Evolutionary conservation across 1,139 yeast species (phyloP).

Genomic region (Maudiozyma humilis): DNA sequence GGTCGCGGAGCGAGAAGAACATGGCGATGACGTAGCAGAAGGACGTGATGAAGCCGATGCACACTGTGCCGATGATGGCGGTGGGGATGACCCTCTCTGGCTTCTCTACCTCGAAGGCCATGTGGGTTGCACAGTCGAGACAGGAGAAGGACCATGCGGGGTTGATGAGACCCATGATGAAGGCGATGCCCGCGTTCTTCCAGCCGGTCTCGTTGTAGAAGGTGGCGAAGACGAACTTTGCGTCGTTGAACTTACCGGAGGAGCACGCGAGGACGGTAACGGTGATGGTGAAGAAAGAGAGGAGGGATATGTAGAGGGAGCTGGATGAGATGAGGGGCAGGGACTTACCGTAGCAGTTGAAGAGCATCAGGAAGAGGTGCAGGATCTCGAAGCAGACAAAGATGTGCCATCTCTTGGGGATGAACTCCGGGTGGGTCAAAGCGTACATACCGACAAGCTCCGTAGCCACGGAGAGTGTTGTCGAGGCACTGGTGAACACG

Average conservation of each 20-base stretch:
- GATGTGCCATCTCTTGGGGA: conserved; percentile 49
- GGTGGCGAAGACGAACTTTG: conserved; percentile 53
- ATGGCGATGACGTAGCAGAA: conserved; percentile 52
- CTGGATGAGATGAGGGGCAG: conserved; percentile 46
- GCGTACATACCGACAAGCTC: conserved; percentile 51
- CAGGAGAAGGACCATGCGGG: conserved; percentile 69
- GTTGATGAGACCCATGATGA: conserved; percentile 56
- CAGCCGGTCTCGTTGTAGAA: conserved; percentile 62
- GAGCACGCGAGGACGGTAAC: conserved; percentile 50
- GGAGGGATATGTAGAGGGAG: conserved; percentile 47
- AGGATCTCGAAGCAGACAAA: conserved; percentile 44
- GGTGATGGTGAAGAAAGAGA: conserved; percentile 47
- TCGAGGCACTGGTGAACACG: conserved; percentile 51
- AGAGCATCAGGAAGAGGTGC: conserved; percentile 39
- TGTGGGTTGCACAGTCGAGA: conserved; percentile 60
- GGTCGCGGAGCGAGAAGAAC: conserved; percentile 52
- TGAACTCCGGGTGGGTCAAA: conserved; percentile 40
- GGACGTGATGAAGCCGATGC: conserved; percentile 56
- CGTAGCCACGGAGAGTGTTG: conserved; percentile 46
- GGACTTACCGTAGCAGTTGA: conserved; percentile 52
- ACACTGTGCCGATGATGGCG: conserved; percentile 57
- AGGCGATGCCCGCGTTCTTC: conserved; percentile 51
- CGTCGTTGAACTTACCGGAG: conserved; percentile 46
- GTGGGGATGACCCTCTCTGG: conserved; percentile 56
- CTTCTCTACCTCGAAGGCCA: conserved; percentile 56